Evolutionary conservation across 2,329 filamentous ascomycete genomes (phyloP), one percentile per base, ranked within the genome.

Genomic region (Arthrinium puccinioides): DNA sequence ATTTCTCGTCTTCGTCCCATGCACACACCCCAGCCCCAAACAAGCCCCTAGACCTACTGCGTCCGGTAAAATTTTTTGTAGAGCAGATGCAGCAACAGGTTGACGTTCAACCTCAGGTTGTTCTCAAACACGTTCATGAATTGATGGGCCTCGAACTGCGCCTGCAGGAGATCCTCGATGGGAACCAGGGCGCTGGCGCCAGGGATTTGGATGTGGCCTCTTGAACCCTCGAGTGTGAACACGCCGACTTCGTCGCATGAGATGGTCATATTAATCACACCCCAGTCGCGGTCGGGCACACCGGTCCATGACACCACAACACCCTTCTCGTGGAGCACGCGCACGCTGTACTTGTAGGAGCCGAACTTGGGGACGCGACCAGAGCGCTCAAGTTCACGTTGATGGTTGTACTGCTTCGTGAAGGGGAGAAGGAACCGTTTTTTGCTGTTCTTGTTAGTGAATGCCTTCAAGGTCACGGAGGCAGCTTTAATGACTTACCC

Each of bases 11-110:
- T n/a, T n/a, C n/a, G n/a, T n/a, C n/a, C n/a, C n/a, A n/a, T n/a
- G n/a, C n/a, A n/a, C n/a, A n/a, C n/a, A n/a, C n/a, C n/a, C n/a
- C n/a, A n/a, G n/a, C n/a, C n/a, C n/a, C n/a, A n/a, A n/a, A n/a
- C n/a, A n/a, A n/a, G n/a, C n/a, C n/a, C n/a, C n/a, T n/a, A n/a
- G n/a, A n/a, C n/a, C n/a, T 65, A 80, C 53, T 82, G 77, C 42
- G 79, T 82, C 44, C 79, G 69, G 59, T 98, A 98, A 63, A 98
- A 98, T 73, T 98, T 98, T 76, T 94, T 94, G 72, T 97, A 97
- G 50, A 98, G 76, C 61, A 97, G 70, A 72, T 98, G 92, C 70
- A 98, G 71, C 65, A 98, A 79, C 55, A 98, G 63, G 67, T 98
- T 98, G 54, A 98, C 92, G 61, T 97, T 97, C 55, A 98, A 75